Conservation (phyloP, 2,329 filamentous ascomycete species). For the Penicillium sp. region DNA sequence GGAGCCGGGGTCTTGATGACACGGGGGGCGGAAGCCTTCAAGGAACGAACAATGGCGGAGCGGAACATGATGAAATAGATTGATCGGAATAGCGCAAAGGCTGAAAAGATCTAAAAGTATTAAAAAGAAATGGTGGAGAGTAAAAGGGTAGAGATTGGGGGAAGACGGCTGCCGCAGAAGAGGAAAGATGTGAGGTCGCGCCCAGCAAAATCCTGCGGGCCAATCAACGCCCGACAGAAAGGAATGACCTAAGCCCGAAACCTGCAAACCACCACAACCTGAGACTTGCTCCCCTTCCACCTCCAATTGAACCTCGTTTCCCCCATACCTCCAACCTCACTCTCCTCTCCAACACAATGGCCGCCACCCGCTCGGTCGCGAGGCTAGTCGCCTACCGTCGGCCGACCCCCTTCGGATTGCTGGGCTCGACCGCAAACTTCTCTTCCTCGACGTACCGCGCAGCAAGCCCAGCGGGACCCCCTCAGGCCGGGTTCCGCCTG, state of each 20-base stretch:
- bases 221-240: constrained; percentile 41
- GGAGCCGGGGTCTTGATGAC: constrained; percentile 56
- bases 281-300: constrained; percentile 21
- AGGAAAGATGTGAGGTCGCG: constrained; percentile 27
- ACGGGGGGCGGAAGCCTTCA: constrained; percentile 55
- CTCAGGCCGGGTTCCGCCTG: constrained; percentile 77
- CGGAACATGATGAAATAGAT: constrained; percentile 72
- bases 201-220: constrained; percentile 37
- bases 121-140: constrained; percentile 14
- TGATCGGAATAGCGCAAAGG: constrained; percentile 17
- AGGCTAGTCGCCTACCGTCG: constrained; percentile 45
- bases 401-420: constrained; percentile 32
- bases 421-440: constrained; percentile 57
- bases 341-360: constrained; percentile 34
- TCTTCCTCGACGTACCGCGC: constrained; percentile 60
- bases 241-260: constrained; percentile 41
- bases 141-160: constrained; percentile 9
- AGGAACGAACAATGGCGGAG: constrained; percentile 76
- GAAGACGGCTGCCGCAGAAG: constrained; percentile 21
- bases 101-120: constrained; percentile 14
- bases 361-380: constrained; percentile 44
- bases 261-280: constrained; percentile 32
- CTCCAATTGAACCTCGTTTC: constrained; percentile 19
- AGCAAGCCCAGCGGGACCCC: constrained; percentile 70
- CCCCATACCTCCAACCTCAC: constrained; percentile 20